Percentiles rank a stretch among this genome's conserved stretches.
phyloP scores from a whole-genome alignment of 306 rosid genomes.

The Rosa persica region DNA sequence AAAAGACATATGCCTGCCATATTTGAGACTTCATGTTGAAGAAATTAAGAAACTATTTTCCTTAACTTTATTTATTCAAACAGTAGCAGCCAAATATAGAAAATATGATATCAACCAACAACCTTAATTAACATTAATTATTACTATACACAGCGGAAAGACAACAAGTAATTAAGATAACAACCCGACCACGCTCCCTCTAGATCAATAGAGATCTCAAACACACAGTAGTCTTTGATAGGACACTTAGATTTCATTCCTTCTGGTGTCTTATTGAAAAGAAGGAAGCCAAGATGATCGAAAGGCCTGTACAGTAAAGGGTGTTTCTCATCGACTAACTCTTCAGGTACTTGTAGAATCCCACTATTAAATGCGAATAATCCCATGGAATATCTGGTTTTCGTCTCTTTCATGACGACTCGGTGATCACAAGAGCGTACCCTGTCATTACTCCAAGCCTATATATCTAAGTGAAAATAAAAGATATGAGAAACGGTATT shows the following conservation, averaged over 20 bases:
- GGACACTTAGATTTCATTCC: conserved; percentile 18
- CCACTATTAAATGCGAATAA: conserved; percentile 26
- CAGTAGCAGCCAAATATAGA: not conserved
- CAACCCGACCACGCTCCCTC: not conserved
- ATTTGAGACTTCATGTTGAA: too few relatives aligned
- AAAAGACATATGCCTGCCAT: too few relatives aligned
- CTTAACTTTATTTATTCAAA: too few relatives aligned
- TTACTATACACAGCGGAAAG: not conserved
- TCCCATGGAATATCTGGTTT: not conserved
- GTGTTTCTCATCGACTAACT: conserved; percentile 34
- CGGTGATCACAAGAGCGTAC: not conserved
- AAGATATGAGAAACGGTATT: not conserved
- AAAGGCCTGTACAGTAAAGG: conserved; percentile 37
- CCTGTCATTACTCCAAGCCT: conserved; percentile 6
- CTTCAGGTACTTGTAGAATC: conserved; percentile 31
- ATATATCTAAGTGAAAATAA: not conserved
- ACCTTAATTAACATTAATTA: not conserved
- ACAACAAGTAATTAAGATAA: too few relatives aligned
- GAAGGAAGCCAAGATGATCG: conserved; percentile 33
- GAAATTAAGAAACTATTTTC: too few relatives aligned
- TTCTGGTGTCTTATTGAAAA: not conserved
- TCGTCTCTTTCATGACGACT: not conserved
- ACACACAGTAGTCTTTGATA: conserved; percentile 35
- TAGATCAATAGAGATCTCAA: conserved; percentile 7
- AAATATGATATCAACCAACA: not conserved